Base-by-base conservation (phyloP, 257 asterid species). In the Salvia splendens region DNA sequence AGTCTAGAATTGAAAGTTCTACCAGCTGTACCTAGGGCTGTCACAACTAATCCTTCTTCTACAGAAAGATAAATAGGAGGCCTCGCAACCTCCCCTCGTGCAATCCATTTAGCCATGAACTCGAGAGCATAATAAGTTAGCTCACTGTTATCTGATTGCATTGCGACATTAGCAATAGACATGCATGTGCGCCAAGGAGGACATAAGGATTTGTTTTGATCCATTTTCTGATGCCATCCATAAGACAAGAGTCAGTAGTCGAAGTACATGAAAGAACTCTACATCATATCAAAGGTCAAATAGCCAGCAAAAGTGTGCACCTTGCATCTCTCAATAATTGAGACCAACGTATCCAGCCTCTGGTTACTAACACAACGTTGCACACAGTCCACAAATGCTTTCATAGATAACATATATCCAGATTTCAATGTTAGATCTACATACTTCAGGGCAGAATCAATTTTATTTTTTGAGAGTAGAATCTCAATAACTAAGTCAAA, bases 281-380 rank as follows among this genome's bases (percentile, higher is more conserved):
- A 71, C 11, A 49, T 47, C 48, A 46, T n/a, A 76, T 68, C 32
- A 53, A 57, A 65, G 54, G 47, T 20, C 38, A 49, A 68, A 64
- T 17, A 46, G 66, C 74, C 33, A 77, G 68, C 52, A 68, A 66
- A 56, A 50, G 1, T 12, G 38, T 35, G 64, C 77, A 91, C 99
- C 96, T 91, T 87, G 96, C 99, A 94, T 83, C 78, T 88, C 81
- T 86, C 96, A 56, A 91, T 78, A 75, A 91, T 52, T 41, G 95
- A 84, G 57, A 83, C 86, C 85, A 89, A 55, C 14, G 84, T 67
- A 70, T 91, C 96, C 78, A 88, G 77, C 75, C 83, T 94, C 45
- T 72, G 77, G 40, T 77, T 77, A 10, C 11, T 63, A 49, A 81
- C 12, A 69, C 95, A 91, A 67, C 68, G 67, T 35, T 53, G 71